Conservation (phyloP, 192 early-diverging fungal genomes). For the Backusella morwellensis region DNA sequence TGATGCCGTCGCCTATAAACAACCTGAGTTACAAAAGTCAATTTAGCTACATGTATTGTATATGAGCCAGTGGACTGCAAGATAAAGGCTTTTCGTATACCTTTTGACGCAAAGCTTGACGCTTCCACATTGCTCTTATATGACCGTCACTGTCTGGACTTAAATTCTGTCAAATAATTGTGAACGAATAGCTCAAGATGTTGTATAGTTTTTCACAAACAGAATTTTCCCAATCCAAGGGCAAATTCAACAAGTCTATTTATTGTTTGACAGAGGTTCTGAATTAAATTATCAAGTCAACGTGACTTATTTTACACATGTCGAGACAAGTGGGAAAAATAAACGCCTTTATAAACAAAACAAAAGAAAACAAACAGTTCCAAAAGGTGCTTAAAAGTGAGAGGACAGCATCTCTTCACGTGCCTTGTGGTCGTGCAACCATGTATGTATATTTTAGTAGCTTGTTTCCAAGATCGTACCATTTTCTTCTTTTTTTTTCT, state of each 20-base stretch:
- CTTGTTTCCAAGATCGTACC: not conserved
- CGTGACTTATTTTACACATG: not conserved
- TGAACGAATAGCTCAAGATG: no score
- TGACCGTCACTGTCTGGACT: not conserved
- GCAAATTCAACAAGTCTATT: not conserved
- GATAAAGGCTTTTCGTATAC: not conserved
- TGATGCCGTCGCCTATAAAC: no score
- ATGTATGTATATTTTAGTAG: not conserved
- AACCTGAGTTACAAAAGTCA: no score
- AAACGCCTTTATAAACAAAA: constrained; percentile 2
- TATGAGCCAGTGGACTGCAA: no score
- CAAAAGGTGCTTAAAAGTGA: not conserved
- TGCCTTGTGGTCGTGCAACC: constrained; percentile 5
- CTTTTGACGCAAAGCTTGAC: not conserved
- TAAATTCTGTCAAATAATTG: not conserved
- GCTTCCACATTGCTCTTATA: not conserved
- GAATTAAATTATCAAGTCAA: not conserved
- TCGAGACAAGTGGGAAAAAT: not conserved
- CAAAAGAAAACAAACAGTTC: not conserved
- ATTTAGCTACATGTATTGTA: no score
- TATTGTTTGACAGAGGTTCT: not conserved
- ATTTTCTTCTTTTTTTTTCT: not conserved
- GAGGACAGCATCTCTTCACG: not conserved
- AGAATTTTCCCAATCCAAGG: not conserved
- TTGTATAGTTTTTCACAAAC: no score